Percentiles rank a stretch among this genome's conserved stretches.
Conservation (phyloP, 352 stramenopile species). For the Phytopythium aichiense region DNA sequence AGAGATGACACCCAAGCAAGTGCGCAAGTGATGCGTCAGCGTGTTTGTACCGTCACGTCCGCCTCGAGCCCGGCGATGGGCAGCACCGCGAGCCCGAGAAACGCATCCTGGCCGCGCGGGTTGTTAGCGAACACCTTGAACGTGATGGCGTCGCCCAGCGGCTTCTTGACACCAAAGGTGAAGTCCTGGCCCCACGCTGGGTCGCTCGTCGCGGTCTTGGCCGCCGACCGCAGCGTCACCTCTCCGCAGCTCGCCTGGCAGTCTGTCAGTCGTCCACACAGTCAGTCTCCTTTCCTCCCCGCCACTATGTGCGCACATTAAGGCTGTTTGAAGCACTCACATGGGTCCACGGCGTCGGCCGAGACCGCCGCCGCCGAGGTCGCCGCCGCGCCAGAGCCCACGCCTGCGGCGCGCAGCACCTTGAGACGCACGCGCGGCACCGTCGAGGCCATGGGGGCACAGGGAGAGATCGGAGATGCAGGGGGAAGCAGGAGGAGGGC, state of each 20-base stretch:
- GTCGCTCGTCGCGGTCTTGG: slow-evolving; percentile 33
- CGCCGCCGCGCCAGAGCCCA: slow-evolving; percentile 18
- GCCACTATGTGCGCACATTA: too few species aligned
- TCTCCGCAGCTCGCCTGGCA: slow-evolving; percentile 54
- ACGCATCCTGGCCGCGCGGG: slow-evolving; percentile 28
- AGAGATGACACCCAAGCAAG: slow-evolving; percentile 5
- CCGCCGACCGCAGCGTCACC: slow-evolving; percentile 41
- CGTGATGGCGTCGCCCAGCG: slow-evolving; percentile 32
- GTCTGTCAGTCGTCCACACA: slow-evolving; percentile 20
- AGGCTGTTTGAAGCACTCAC: neutral
- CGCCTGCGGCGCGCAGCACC: slow-evolving; percentile 21
- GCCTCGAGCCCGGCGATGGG: slow-evolving; percentile 28
- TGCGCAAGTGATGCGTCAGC: neutral
- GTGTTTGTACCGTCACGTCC: slow-evolving; percentile 24
- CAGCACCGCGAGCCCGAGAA: slow-evolving; percentile 36
- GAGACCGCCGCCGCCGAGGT: neutral
- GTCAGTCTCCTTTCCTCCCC: too few species aligned
- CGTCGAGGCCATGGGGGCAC: slow-evolving; percentile 5
- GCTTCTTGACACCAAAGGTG: slow-evolving; percentile 48
- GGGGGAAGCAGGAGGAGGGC: too few species aligned
- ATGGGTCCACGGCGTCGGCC: neutral
- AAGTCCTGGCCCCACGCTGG: slow-evolving; percentile 53
- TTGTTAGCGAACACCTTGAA: slow-evolving; percentile 59
- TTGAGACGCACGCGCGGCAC: slow-evolving; percentile 41
- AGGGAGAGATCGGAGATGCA: neutral